Evolutionary conservation across 768 basidiomycete species (phyloP).

Genomic region (Pisolithus marmoratus): DNA sequence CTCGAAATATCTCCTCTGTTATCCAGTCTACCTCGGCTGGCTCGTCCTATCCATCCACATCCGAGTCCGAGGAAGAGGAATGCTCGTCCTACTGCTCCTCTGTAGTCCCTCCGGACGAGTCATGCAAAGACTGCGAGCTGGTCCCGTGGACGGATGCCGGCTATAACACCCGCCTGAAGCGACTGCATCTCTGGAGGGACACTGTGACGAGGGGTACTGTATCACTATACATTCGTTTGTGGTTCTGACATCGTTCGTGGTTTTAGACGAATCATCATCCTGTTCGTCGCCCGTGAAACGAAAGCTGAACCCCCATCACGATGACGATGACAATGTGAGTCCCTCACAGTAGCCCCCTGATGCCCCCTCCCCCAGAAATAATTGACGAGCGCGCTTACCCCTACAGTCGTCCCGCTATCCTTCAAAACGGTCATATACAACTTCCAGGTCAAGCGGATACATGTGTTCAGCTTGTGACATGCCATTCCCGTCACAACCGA

Average conservation of each 20-base stretch:
- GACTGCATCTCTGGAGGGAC: slow-evolving; percentile 70
- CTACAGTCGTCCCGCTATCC: slow-evolving; percentile 40
- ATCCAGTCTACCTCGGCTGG: slow-evolving; percentile 22
- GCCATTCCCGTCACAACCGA: slow-evolving; percentile 52
- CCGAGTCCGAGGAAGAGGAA: slow-evolving; percentile 32
- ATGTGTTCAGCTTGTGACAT: slow-evolving; percentile 75
- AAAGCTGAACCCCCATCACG: slow-evolving; percentile 31
- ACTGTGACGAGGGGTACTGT: background rate
- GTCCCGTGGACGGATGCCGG: slow-evolving; percentile 41
- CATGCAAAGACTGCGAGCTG: slow-evolving; percentile 19
- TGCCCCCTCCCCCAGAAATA: background rate
- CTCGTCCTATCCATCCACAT: slow-evolving; percentile 31
- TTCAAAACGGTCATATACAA: slow-evolving; percentile 53
- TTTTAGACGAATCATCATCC: slow-evolving; percentile 3
- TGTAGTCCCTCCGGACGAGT: slow-evolving; percentile 38
- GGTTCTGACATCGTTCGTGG: slow-evolving; percentile 3
- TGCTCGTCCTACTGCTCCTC: slow-evolving; percentile 74
- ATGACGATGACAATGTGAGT: slow-evolving; percentile 39
- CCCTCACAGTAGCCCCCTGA: background rate
- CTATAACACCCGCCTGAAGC: slow-evolving; percentile 50
- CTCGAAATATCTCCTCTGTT: slow-evolving; percentile 34
- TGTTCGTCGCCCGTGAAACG: slow-evolving; percentile 45
- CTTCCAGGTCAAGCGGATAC: slow-evolving; percentile 40
- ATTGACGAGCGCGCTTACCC: slow-evolving; percentile 10
- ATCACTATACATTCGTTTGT: background rate